A percentile compares a stretch with the other conserved stretches of the same genome.
Evolutionary conservation across 768 basidiomycete genomes (phyloP).

Genomic region (Podaxis mareebaensis): DNA sequence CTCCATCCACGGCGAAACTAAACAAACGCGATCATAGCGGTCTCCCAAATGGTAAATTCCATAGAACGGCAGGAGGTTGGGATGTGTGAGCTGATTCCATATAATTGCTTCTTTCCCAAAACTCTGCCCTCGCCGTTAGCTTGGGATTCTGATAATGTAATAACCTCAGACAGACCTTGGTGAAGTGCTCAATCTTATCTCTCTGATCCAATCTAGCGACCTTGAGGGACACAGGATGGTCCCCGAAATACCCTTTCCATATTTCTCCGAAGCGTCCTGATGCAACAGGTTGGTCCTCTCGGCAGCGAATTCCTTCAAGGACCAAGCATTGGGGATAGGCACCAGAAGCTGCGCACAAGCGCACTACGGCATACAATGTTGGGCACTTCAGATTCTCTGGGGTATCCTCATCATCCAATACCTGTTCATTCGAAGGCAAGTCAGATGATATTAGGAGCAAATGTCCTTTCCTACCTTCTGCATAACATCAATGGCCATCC

Average conservation of each 20-base stretch:
- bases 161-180: slow-evolving; percentile 23
- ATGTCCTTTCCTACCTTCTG: not conserved
- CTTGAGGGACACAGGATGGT: slow-evolving; percentile 26
- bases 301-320: slow-evolving; percentile 16
- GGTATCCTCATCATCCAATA: not conserved
- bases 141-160: too few relatives aligned
- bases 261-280: slow-evolving; percentile 31
- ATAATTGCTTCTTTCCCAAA: slow-evolving; percentile 10
- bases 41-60: slow-evolving; percentile 5
- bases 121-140: not conserved
- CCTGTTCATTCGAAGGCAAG: too few relatives aligned
- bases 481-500: not conserved
- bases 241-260: slow-evolving; percentile 24
- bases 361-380: not conserved
- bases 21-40: not conserved
- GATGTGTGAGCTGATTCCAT: slow-evolving; percentile 11
- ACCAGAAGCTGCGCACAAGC: slow-evolving; percentile 27
- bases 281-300: slow-evolving; percentile 18
- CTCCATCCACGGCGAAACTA: slow-evolving; percentile 17
- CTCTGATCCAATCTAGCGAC: slow-evolving; percentile 25
- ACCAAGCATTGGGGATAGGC: slow-evolving; percentile 29
- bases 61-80: slow-evolving; percentile 17
- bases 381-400: not conserved
- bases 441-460: not conserved
- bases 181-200: slow-evolving; percentile 17